Conservation (phyloP, 2,329 filamentous ascomycete genomes). For the Colletotrichum cereale region DNA sequence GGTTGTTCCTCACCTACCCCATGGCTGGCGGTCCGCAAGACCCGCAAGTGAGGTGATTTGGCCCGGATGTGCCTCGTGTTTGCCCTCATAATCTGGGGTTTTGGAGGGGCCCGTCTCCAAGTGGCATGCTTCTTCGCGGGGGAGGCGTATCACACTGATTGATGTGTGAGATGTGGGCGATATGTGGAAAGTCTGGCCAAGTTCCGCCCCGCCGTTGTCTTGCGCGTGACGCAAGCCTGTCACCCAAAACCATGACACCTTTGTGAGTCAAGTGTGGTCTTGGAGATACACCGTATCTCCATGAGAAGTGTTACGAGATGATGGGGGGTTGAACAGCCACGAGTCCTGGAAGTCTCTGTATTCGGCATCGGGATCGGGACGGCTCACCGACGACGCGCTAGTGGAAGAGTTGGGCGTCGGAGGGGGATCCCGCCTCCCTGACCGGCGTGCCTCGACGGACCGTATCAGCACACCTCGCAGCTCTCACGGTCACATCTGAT, state of each 20-base stretch:
- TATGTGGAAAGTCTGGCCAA: not conserved
- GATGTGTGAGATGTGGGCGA: not conserved
- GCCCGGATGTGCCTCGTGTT: not conserved
- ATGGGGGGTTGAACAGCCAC: not conserved
- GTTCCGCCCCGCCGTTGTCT: conserved; percentile 19
- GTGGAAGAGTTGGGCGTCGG: conserved; percentile 14
- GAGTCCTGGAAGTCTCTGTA: not conserved
- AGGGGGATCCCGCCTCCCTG: conserved; percentile 18
- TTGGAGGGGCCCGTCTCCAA: not conserved
- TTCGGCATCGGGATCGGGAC: conserved; percentile 34
- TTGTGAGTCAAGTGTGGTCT: conserved; percentile 16
- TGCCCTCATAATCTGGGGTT: not conserved
- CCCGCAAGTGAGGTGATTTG: not conserved
- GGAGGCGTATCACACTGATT: not conserved
- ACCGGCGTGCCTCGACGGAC: conserved; percentile 8
- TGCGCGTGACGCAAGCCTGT: conserved; percentile 5
- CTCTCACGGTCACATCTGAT: conserved; percentile 9
- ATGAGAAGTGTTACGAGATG: conserved; percentile 6
- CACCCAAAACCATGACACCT: not conserved
- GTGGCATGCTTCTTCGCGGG: not conserved
- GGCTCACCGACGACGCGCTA: not conserved
- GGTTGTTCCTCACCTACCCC: conserved; percentile 6
- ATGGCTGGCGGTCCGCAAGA: not conserved
- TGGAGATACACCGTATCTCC: not conserved
- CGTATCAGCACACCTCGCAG: not conserved